Evolutionary conservation across 768 basidiomycete genomes (phyloP), one percentile per base, ranked within the genome.

Genomic region (Agrocybe pediades): DNA sequence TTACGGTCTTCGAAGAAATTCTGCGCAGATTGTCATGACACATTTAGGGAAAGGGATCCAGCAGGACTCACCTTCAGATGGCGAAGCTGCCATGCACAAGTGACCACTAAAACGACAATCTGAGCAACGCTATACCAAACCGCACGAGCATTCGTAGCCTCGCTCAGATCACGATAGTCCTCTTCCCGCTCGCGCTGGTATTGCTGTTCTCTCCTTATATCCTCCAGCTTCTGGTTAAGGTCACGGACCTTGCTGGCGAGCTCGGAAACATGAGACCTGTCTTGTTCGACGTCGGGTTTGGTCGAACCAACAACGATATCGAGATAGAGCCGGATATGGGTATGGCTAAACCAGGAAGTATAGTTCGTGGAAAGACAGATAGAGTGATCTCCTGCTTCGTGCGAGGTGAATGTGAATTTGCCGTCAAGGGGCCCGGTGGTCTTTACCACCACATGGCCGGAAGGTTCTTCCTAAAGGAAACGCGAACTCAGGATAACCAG

Each of bases 181-280:
- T 90, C 79, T 72, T 99, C 97, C 59, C 97, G 78, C 73, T 99
- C 96, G 40, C 97, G 81, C 75, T 98, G 96, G 67, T 98, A 99
- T 71, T 95, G 92, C 73, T 99, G 97, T 72, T 98, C 97, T 21
- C 94, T 79, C 42, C 93, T 81, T 51, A 98, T 89, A 62, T 96
- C 94, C 69, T 91, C 92, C 45, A 99, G 78, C 70, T 94, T 96
- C 65, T 86, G 81, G 72, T 98, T 99, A 56, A 99, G 77, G 64
- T 98, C 97, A 23, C 92, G 86, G 51, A 99, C 79, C 71, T 92
- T 93, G 44, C 80, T 66, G 0, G 92, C 88, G 29, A 95, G 74
- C 62, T 90, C 87, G 2, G 87, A 88, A 23, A 95, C 84, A 68
- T 95, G 94, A 9, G 81, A 83, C 24, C 92, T 82, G 73, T 96